Conservation (phyloP, 2,329 filamentous ascomycete species). For the Talaromyces sp. region DNA sequence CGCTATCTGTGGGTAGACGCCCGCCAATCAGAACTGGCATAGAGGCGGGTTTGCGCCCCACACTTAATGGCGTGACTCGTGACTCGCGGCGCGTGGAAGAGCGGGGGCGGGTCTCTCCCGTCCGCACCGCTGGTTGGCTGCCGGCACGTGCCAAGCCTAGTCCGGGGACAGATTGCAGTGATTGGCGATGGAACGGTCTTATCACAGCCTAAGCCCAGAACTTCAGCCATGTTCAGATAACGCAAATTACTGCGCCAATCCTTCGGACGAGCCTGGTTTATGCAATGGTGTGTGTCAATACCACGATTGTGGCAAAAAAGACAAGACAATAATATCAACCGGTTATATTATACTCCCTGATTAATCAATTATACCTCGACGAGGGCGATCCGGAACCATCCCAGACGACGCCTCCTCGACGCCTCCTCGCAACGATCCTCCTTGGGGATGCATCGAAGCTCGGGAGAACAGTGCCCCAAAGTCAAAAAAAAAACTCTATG, state of each 20-base stretch:
- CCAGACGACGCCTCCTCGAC: neutral
- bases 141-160: neutral
- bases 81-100: neutral
- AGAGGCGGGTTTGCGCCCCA: neutral
- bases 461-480: conserved; percentile 20
- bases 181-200: neutral
- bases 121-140: neutral
- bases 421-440: neutral
- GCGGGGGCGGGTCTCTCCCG: neutral
- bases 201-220: conserved; percentile 1
- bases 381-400: neutral
- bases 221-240: neutral
- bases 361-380: neutral
- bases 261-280: neutral
- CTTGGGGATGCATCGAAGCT: conserved; percentile 25
- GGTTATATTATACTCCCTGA: too few relatives aligned
- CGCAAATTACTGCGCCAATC: neutral
- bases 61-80: neutral
- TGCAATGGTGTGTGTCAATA: neutral
- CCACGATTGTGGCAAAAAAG: too few relatives aligned
- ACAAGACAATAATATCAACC: too few relatives aligned
- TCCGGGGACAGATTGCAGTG: neutral
- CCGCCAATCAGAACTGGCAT: neutral
- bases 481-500: neutral
- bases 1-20: neutral